Evolutionary conservation across 352 stramenopile species (phyloP).

Genomic region (Phytophthora syringae): DNA sequence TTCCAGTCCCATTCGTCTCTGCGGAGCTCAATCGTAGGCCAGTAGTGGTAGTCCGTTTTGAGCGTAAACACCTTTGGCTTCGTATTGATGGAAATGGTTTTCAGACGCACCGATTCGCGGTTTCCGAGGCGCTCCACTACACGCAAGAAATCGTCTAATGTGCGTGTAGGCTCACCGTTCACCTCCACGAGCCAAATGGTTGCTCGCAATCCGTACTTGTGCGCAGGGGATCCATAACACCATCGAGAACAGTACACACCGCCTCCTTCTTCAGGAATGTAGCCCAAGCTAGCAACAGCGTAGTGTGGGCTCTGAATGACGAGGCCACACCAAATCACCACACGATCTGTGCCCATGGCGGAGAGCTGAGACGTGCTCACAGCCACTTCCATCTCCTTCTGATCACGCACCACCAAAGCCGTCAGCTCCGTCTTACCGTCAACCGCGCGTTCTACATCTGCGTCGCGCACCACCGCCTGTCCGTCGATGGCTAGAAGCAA

Average conservation of each 20-base stretch:
- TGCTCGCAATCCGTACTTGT: conserved; percentile 91
- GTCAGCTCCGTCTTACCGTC: conserved; percentile 58
- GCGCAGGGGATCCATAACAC: conserved; percentile 91
- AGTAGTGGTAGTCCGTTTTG: conserved; percentile 93
- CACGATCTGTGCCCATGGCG: conserved; percentile 85
- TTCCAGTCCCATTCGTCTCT: conserved; percentile 74
- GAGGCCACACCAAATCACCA: conserved; percentile 91
- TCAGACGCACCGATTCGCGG: conserved; percentile 86
- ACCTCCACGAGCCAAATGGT: conserved; percentile 93
- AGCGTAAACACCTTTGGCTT: conserved; percentile 92
- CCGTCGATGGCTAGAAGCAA: conserved; percentile 87
- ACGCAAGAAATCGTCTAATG: conserved; percentile 86
- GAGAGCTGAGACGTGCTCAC: conserved; percentile 72
- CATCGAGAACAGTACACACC: conserved; percentile 91
- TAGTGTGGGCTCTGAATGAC: conserved; percentile 93
- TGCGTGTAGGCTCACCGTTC: conserved; percentile 82
- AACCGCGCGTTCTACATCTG: conserved; percentile 74
- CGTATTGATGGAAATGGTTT: conserved; percentile 91
- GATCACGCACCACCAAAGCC: conserved; percentile 78
- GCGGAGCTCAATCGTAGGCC: conserved; percentile 87
- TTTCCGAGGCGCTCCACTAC: conserved; percentile 86
- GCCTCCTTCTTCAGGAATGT: conserved; percentile 85
- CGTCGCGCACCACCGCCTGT: conserved; percentile 75
- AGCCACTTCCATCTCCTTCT: conserved; percentile 66
- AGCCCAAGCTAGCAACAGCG: conserved; percentile 82